These are phyloP conservation scores for Leptographium procerum DNA, from an alignment of 2,329 filamentous ascomycete species.

Conservation along the genomic window DNA sequence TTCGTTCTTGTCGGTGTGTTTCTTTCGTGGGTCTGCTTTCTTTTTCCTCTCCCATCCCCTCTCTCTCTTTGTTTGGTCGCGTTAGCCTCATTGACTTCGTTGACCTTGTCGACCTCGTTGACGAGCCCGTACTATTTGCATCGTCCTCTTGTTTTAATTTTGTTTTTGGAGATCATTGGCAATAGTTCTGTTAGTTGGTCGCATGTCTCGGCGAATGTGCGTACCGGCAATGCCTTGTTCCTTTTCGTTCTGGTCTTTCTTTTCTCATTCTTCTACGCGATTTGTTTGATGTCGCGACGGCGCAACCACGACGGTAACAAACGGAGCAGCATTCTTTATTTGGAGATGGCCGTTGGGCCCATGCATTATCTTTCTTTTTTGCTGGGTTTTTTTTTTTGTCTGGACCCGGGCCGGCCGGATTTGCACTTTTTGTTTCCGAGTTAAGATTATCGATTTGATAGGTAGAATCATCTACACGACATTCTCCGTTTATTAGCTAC, in stretches of 20 bases:
- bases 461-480: not conserved
- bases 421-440: not conserved
- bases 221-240: not conserved
- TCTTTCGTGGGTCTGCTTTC: too few species aligned
- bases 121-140: too few species aligned
- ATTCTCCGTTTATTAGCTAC: not conserved
- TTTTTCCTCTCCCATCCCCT: too few species aligned
- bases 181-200: too few species aligned
- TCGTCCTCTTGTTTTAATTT: too few species aligned
- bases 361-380: not conserved
- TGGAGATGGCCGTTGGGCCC: not conserved
- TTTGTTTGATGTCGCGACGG: not conserved
- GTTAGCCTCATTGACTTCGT: too few species aligned
- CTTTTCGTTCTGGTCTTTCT: not conserved
- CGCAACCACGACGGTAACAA: not conserved
- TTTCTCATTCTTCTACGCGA: not conserved
- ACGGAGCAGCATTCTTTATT: not conserved
- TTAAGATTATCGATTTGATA: not conserved
- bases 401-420: not conserved
- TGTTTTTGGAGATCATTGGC: too few species aligned
- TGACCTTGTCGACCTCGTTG: too few species aligned
- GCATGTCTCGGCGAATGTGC: too few species aligned
- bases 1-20: too few species aligned
- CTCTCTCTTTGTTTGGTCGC: too few species aligned
- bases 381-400: not conserved